Conservation (phyloP, 176 grass and related monocot species). For the Hyparrhenia diplandra region DNA sequence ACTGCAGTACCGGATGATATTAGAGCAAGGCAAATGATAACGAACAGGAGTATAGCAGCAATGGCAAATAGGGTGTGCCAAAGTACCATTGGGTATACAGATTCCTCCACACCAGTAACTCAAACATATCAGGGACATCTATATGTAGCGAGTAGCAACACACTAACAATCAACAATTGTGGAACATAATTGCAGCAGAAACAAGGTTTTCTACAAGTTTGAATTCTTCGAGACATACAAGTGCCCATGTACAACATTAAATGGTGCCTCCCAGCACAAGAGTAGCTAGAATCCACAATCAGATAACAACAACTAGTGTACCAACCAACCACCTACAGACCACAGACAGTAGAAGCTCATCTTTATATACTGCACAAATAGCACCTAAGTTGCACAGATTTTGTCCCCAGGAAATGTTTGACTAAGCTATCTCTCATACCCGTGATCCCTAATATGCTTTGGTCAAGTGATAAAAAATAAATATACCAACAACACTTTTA, state of each 20-base stretch:
- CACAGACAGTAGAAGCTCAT: neutral
- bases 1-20: neutral
- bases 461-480: conserved; percentile 13
- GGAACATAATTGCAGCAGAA: conserved; percentile 1
- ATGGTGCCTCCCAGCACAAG: neutral
- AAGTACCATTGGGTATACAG: neutral
- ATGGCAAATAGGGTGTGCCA: neutral
- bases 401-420: neutral
- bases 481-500: neutral
- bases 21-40: neutral
- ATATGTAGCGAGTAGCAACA: neutral
- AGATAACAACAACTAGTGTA: neutral
- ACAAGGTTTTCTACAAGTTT: neutral
- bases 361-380: neutral
- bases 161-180: neutral
- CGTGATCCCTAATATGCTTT: neutral
- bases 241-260: neutral
- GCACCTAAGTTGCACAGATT: neutral
- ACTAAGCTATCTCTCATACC: neutral
- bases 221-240: conserved; percentile 3
- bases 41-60: neutral
- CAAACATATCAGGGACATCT: neutral
- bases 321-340: neutral
- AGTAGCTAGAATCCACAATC: neutral
- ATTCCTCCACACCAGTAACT: neutral